These are phyloP conservation scores for Podila minutissima DNA, from an alignment of 192 early-diverging fungal species.

Conservation along the genomic window DNA sequence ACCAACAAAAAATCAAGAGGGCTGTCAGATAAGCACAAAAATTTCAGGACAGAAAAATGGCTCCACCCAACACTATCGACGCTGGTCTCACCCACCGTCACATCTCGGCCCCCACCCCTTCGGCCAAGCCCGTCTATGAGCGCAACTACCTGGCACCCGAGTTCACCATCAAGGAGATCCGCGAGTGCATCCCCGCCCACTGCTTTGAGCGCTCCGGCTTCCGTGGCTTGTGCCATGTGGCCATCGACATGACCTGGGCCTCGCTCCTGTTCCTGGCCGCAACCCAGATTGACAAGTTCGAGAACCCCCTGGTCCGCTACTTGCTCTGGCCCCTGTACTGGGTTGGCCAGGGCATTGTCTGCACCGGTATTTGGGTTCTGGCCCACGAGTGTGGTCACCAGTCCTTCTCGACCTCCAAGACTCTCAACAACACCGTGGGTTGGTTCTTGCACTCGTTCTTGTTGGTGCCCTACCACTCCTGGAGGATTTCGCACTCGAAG, in stretches of 20 bases:
- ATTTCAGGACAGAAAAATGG: slow-evolving; percentile 19
- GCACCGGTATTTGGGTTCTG: slow-evolving; percentile 91
- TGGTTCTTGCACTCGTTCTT: slow-evolving; percentile 90
- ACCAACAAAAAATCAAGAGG: slow-evolving; percentile 13
- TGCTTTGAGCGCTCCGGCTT: slow-evolving; percentile 91
- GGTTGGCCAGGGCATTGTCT: slow-evolving; percentile 83
- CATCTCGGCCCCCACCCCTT: slow-evolving; percentile 4
- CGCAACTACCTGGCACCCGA: slow-evolving; percentile 67
- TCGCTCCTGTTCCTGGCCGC: slow-evolving; percentile 74
- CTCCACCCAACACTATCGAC: slow-evolving; percentile 52
- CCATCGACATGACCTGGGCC: slow-evolving; percentile 78
- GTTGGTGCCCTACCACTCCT: slow-evolving; percentile 94
- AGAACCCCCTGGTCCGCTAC: slow-evolving; percentile 58
- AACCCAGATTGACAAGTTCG: slow-evolving; percentile 66
- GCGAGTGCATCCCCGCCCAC: slow-evolving; percentile 89
- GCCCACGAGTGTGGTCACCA: slow-evolving; percentile 96
- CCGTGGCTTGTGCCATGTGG: slow-evolving; percentile 81
- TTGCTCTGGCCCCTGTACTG: slow-evolving; percentile 85
- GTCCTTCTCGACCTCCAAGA: slow-evolving; percentile 84
- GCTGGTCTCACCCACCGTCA: slow-evolving; percentile 44
- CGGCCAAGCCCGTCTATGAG: slow-evolving; percentile 35
- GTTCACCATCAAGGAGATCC: slow-evolving; percentile 93
- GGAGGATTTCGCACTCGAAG: slow-evolving; percentile 90
- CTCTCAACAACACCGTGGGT: slow-evolving; percentile 90
- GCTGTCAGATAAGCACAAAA: slow-evolving; percentile 5